phyloP scores from a whole-genome alignment of 169 alveolate species.

The Cryptosporidium baileyi region DNA sequence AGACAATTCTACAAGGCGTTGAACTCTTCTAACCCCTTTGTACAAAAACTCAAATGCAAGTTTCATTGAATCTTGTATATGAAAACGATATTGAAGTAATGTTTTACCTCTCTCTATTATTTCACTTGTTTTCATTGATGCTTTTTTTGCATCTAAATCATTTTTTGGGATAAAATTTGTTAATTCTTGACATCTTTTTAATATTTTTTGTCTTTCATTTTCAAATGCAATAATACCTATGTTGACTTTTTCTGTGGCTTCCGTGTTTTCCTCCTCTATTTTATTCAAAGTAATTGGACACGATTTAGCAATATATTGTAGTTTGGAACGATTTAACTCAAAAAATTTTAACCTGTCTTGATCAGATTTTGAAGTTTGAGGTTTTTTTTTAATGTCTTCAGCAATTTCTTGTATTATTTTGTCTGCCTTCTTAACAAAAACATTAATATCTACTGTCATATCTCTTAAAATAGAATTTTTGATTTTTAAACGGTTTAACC shows the following conservation, averaged over 20 bases:
- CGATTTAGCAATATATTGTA: slow-evolving; percentile 38
- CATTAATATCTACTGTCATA: slow-evolving; percentile 30
- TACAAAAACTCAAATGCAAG: slow-evolving; percentile 47
- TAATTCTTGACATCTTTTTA: slow-evolving; percentile 49
- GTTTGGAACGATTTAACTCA: slow-evolving; percentile 46
- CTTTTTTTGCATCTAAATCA: slow-evolving; percentile 35
- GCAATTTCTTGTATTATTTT: slow-evolving; percentile 21
- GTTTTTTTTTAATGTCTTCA: slow-evolving; percentile 14
- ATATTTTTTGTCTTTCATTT: slow-evolving; percentile 64
- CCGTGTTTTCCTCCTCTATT: slow-evolving; percentile 38
- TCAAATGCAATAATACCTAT: slow-evolving; percentile 61
- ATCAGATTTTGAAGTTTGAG: neutral
- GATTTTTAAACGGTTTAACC: slow-evolving; percentile 28
- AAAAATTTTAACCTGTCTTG: slow-evolving; percentile 14
- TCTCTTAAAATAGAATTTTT: slow-evolving; percentile 38
- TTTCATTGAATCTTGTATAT: slow-evolving; percentile 41
- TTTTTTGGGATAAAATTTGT: slow-evolving; percentile 48
- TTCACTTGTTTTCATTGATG: slow-evolving; percentile 53
- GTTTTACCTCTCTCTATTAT: slow-evolving; percentile 63
- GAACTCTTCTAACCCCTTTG: slow-evolving; percentile 49
- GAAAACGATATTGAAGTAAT: slow-evolving; percentile 63
- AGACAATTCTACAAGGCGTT: slow-evolving; percentile 50
- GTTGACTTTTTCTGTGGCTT: slow-evolving; percentile 51
- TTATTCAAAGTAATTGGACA: slow-evolving; percentile 37
- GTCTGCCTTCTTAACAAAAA: slow-evolving; percentile 20